phyloP scores from a whole-genome alignment of 768 basidiomycete genomes.

The Mycena sanguinolenta region DNA sequence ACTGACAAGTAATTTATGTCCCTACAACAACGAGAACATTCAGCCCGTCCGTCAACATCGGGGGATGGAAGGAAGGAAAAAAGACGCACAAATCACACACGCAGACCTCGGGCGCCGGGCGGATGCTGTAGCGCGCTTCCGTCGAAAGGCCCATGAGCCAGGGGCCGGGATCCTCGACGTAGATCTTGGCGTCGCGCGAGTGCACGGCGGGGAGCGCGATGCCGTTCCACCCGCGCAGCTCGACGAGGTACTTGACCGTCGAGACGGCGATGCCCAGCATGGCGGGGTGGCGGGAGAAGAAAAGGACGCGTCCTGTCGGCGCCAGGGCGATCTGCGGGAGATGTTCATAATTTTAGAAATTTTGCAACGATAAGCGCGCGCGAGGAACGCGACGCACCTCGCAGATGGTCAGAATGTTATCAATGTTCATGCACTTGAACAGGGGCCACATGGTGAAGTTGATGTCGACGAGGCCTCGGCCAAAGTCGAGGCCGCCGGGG shows the following conservation, averaged over 20 bases:
- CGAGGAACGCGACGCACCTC: conserved; percentile 65
- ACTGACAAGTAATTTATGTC: conserved; percentile 85
- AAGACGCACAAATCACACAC: conserved; percentile 84
- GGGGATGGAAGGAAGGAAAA: neutral
- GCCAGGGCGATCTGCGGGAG: conserved; percentile 79
- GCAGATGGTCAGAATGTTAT: conserved; percentile 93
- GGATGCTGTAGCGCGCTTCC: conserved; percentile 84
- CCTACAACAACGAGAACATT: conserved; percentile 50
- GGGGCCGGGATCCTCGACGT: conserved; percentile 96
- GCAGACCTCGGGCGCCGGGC: conserved; percentile 85
- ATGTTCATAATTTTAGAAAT: neutral
- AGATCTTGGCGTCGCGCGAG: conserved; percentile 91
- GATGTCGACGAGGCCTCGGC: conserved; percentile 90
- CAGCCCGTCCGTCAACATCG: conserved; percentile 1
- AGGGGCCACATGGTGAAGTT: conserved; percentile 98
- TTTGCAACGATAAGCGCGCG: neutral
- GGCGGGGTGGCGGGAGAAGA: conserved; percentile 90
- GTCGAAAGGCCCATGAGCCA: conserved; percentile 95
- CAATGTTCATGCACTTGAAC: conserved; percentile 92
- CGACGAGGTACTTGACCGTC: conserved; percentile 92
- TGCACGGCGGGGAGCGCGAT: conserved; percentile 87
- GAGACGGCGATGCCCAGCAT: conserved; percentile 95
- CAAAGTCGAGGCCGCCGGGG: conserved; percentile 95
- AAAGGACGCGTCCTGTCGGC: conserved; percentile 88
- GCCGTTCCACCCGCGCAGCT: conserved; percentile 93